A percentile compares a stretch with the other conserved stretches of the same genome.
These are phyloP conservation scores for Claviceps sp. DNA, from an alignment of 2,329 filamentous ascomycete genomes.

Conservation along the genomic window DNA sequence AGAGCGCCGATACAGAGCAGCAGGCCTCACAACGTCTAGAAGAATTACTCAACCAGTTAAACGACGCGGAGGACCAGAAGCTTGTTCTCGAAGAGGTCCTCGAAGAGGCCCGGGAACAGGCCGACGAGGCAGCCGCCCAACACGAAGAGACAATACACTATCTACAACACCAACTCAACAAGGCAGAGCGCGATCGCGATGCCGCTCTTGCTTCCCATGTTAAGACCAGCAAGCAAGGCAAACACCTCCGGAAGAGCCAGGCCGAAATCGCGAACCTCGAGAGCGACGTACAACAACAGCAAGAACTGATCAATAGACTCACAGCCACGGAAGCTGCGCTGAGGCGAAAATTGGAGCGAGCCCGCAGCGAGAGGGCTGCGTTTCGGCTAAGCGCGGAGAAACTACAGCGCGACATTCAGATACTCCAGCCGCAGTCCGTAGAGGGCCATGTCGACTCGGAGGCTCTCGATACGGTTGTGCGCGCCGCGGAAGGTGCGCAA, in stretches of 20 bases:
- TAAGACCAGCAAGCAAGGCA: constrained; percentile 38
- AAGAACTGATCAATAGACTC: constrained; percentile 47
- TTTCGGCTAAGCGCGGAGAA: constrained; percentile 42
- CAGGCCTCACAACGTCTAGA: constrained; percentile 26
- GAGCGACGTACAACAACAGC: constrained; percentile 56
- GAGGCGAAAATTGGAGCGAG: constrained; percentile 54
- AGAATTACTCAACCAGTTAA: constrained; percentile 40
- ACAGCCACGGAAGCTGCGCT: constrained; percentile 44
- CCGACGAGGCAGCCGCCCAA: constrained; percentile 31
- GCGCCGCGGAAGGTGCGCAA: constrained; percentile 47
- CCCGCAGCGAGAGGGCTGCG: constrained; percentile 49
- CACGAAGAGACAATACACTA: constrained; percentile 30
- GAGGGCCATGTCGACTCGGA: constrained; percentile 18
- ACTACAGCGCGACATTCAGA: constrained; percentile 36
- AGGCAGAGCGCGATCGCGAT: constrained; percentile 34
- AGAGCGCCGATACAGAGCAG: constrained; percentile 37
- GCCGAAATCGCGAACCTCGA: constrained; percentile 56
- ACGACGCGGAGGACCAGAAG: constrained; percentile 46
- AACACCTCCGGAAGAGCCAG: constrained; percentile 49
- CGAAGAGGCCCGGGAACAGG: constrained; percentile 37
- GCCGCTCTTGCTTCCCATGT: constrained; percentile 18
- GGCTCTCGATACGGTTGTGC: constrained; percentile 45
- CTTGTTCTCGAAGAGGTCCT: constrained; percentile 45
- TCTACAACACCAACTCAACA: constrained; percentile 36
- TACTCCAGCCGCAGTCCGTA: constrained; percentile 27